These are phyloP conservation scores for Aspergillus neotritici DNA, from an alignment of 2,329 filamentous ascomycete genomes.

Conservation along the genomic window DNA sequence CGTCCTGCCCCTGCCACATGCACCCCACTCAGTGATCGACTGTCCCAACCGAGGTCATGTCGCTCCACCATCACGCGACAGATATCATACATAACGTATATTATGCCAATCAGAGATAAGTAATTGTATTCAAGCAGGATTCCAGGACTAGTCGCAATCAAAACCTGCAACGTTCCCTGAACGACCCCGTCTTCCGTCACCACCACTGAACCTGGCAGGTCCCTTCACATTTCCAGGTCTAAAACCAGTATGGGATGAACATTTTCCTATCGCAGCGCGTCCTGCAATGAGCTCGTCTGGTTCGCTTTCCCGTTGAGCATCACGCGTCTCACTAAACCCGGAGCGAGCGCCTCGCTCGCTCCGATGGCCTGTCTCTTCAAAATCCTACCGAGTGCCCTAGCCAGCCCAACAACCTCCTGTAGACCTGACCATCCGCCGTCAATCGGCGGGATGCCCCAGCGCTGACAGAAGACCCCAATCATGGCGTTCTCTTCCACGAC, in stretches of 20 bases:
- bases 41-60: too few relatives aligned
- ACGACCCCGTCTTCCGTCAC: constrained; percentile 35
- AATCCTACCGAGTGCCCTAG: constrained; percentile 53
- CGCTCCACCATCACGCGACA: too few relatives aligned
- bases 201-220: constrained; percentile 37
- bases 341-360: constrained; percentile 47
- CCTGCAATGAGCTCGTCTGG: constrained; percentile 44
- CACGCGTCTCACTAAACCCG: constrained; percentile 51
- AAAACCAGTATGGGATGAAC: constrained; percentile 41
- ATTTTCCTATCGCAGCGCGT: constrained; percentile 48
- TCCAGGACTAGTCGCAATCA: too few relatives aligned
- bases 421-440: constrained; percentile 53
- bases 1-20: too few relatives aligned
- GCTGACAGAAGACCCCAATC: constrained; percentile 53
- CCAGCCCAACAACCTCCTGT: constrained; percentile 48
- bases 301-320: constrained; percentile 49
- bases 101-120: neutral
- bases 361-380: constrained; percentile 48
- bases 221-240: constrained; percentile 39
- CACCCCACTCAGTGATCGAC: too few relatives aligned
- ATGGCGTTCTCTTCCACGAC: constrained; percentile 50
- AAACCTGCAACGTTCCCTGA: too few relatives aligned
- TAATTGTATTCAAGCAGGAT: too few relatives aligned
- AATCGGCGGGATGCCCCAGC: constrained; percentile 50
- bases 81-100: too few relatives aligned